Percentiles rank a stretch among this genome's conserved stretches.
phyloP scores from a whole-genome alignment of 2,329 filamentous ascomycete genomes.

The Setomelanomma holmii region DNA sequence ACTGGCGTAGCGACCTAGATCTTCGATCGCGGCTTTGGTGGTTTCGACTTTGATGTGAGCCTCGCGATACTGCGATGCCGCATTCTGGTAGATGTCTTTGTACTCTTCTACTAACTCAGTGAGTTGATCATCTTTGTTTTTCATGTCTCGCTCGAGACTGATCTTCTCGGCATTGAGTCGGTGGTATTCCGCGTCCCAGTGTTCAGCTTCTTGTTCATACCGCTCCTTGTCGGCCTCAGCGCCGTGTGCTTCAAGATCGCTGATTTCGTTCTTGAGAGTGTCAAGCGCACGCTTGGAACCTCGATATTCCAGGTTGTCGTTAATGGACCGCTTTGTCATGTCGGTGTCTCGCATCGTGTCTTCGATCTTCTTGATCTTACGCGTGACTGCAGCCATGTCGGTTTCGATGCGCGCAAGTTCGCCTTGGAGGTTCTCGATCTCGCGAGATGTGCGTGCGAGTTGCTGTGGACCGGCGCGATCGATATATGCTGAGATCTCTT shows the following conservation, averaged over 20 bases:
- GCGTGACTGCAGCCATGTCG: slow-evolving; percentile 71
- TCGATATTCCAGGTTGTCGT: slow-evolving; percentile 87
- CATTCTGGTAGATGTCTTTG: slow-evolving; percentile 85
- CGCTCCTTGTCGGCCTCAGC: slow-evolving; percentile 82
- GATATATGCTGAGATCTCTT: slow-evolving; percentile 81
- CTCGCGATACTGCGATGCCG: slow-evolving; percentile 80
- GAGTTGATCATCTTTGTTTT: slow-evolving; percentile 83
- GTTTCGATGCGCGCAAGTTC: slow-evolving; percentile 70
- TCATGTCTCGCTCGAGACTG: slow-evolving; percentile 78
- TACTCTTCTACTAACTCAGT: slow-evolving; percentile 76
- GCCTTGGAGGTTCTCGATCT: slow-evolving; percentile 72
- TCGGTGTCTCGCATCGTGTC: slow-evolving; percentile 80
- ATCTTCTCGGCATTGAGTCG: slow-evolving; percentile 75
- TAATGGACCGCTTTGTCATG: slow-evolving; percentile 83
- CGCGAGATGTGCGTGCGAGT: slow-evolving; percentile 71
- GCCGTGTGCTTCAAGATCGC: slow-evolving; percentile 76
- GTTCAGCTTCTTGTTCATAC: slow-evolving; percentile 72
- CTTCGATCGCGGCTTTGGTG: slow-evolving; percentile 90
- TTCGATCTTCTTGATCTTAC: slow-evolving; percentile 77
- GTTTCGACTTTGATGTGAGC: slow-evolving; percentile 89
- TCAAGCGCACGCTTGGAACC: slow-evolving; percentile 74
- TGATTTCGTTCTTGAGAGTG: slow-evolving; percentile 72
- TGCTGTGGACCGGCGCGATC: slow-evolving; percentile 76
- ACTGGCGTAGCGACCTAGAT: slow-evolving; percentile 79
- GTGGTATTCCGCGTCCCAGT: slow-evolving; percentile 72